Percentiles rank a stretch among this genome's conserved stretches.
phyloP scores from a whole-genome alignment of 306 rosid species.

The Myrica gale region DNA sequence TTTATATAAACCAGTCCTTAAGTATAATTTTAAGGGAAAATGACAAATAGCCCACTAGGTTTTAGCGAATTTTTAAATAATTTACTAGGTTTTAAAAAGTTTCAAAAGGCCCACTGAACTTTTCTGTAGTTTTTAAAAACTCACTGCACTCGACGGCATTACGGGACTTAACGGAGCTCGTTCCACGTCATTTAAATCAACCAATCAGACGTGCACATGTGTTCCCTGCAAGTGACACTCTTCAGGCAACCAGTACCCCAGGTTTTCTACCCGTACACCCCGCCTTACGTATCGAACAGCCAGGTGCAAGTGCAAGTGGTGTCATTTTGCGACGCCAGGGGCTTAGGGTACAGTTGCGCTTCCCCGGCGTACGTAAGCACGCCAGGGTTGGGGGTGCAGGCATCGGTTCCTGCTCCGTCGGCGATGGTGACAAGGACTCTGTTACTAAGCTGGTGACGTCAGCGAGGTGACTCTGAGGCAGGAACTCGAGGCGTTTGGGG shows the following conservation, averaged over 20 bases:
- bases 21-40: too few species aligned
- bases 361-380: slow-evolving; percentile 27
- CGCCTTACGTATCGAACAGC: slow-evolving; percentile 19
- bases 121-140: too few species aligned
- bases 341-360: slow-evolving; percentile 15
- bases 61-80: too few species aligned
- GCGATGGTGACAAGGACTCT: slow-evolving; percentile 59
- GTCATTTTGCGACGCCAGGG: slow-evolving; percentile 26
- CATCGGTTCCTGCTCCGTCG: slow-evolving; percentile 23
- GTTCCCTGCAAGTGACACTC: neutral
- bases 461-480: slow-evolving; percentile 45
- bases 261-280: slow-evolving; percentile 37
- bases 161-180: too few species aligned
- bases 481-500: slow-evolving; percentile 63
- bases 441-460: slow-evolving; percentile 36
- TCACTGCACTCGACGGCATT: too few species aligned
- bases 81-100: too few species aligned
- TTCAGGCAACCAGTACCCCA: slow-evolving; percentile 33
- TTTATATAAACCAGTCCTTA: too few species aligned
- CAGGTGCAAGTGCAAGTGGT: slow-evolving; percentile 30
- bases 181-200: too few species aligned
- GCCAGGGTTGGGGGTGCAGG: neutral
- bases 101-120: too few species aligned
- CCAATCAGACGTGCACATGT: too few species aligned
- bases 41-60: too few species aligned